Percentiles rank a stretch among this genome's conserved stretches.
phyloP scores from a whole-genome alignment of 768 basidiomycete genomes.

The Gyrodon lividus region DNA sequence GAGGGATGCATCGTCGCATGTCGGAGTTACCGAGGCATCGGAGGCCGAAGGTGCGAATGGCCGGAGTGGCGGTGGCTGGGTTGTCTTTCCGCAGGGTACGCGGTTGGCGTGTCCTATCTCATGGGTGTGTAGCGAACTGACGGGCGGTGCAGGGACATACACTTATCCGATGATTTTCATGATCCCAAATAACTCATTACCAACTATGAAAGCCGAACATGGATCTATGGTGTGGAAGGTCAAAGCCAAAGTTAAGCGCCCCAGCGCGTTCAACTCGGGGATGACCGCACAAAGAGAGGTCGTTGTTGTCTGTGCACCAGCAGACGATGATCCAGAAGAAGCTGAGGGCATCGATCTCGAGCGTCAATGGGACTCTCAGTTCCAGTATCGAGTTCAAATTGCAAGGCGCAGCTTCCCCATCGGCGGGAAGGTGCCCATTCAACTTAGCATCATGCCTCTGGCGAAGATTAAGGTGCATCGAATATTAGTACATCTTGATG shows the following conservation, averaged over 20 bases:
- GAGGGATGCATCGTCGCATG: slow-evolving; percentile 20
- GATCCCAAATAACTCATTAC: slow-evolving; percentile 77
- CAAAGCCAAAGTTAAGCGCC: slow-evolving; percentile 79
- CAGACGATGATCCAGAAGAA: slow-evolving; percentile 53
- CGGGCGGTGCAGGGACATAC: slow-evolving; percentile 66
- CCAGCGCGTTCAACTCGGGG: slow-evolving; percentile 74
- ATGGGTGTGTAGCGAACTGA: slow-evolving; percentile 57
- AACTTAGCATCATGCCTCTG: slow-evolving; percentile 79
- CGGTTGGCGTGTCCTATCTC: slow-evolving; percentile 13
- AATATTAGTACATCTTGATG: slow-evolving; percentile 75
- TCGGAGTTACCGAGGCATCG: slow-evolving; percentile 31
- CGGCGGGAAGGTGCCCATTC: slow-evolving; percentile 78
- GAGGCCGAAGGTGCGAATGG: slow-evolving; percentile 16
- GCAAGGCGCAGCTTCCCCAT: slow-evolving; percentile 77
- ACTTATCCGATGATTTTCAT: slow-evolving; percentile 92
- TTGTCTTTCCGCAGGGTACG: slow-evolving; percentile 83
- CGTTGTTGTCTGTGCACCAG: slow-evolving; percentile 66
- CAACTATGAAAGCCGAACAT: slow-evolving; percentile 69
- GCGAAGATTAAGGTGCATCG: slow-evolving; percentile 80
- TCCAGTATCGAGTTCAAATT: slow-evolving; percentile 77
- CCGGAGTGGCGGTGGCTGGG: slow-evolving; percentile 61
- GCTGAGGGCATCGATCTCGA: slow-evolving; percentile 79
- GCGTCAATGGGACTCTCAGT: slow-evolving; percentile 86
- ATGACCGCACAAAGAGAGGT: slow-evolving; percentile 71
- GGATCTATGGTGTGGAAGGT: slow-evolving; percentile 80